Conservation (phyloP, 345 rosid species). For the Theobroma cacao region DNA sequence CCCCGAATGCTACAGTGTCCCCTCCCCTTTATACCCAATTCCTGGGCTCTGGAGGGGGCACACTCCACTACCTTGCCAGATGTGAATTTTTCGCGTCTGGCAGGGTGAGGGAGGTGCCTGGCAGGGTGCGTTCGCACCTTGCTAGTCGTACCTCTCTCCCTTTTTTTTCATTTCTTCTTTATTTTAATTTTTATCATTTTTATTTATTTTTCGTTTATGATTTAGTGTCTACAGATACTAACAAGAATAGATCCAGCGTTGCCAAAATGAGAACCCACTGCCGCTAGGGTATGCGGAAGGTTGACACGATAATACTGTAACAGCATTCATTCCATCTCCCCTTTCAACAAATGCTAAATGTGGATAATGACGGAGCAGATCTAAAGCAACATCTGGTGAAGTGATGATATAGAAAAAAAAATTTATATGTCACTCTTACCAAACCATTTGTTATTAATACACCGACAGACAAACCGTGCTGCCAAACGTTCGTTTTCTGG, state of each 20-base stretch:
- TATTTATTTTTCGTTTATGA: too few species aligned
- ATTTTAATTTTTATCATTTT: too few species aligned
- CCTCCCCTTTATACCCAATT: too few species aligned
- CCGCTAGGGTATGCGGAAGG: not conserved
- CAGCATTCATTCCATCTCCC: not conserved
- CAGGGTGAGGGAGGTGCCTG: too few species aligned
- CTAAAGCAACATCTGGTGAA: not conserved
- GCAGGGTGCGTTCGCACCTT: too few species aligned
- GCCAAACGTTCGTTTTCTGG: not conserved
- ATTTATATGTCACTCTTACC: not conserved
- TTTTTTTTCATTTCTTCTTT: too few species aligned
- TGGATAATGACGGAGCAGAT: not conserved
- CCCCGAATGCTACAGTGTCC: too few species aligned
- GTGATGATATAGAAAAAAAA: not conserved
- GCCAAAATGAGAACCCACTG: not conserved
- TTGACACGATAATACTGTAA: not conserved
- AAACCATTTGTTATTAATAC: not conserved
- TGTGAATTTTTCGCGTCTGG: too few species aligned
- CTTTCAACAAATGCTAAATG: not conserved
- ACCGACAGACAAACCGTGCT: not conserved
- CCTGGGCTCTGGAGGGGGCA: too few species aligned
- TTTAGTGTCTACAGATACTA: too few species aligned
- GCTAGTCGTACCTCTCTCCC: too few species aligned
- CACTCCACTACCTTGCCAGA: too few species aligned
- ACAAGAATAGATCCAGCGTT: not conserved